These are phyloP conservation scores for Dryas alaskensis DNA, from an alignment of 306 rosid genomes.

Conservation along the genomic window DNA sequence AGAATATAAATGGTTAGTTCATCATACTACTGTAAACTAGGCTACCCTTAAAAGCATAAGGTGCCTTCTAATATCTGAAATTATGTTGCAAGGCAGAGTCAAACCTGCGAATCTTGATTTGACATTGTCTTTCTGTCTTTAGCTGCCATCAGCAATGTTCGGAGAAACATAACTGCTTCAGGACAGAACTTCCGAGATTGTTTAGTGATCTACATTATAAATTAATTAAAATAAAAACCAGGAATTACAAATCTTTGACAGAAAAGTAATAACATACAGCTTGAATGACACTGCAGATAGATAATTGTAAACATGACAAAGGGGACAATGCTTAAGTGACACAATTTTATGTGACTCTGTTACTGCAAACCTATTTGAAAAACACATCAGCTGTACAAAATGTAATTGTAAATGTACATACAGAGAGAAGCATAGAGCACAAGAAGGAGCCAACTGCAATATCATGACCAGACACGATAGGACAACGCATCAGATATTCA, in stretches of 20 bases:
- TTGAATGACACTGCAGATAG: background rate
- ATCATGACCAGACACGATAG: conserved; percentile 68
- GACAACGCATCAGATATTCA: conserved; percentile 89
- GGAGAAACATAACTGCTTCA: conserved; percentile 70
- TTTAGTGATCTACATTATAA: conserved; percentile 53
- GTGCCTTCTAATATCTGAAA: background rate
- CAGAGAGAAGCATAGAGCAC: conserved; percentile 82
- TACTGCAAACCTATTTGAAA: no score
- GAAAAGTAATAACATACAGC: conserved; percentile 2
- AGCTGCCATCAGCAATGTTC: conserved; percentile 51
- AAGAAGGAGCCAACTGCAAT: conserved; percentile 75
- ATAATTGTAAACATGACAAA: background rate
- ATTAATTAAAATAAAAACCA: conserved; percentile 25
- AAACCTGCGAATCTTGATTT: conserved; percentile 62
- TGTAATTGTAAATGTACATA: conserved; percentile 39
- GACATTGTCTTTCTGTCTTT: conserved; percentile 40
- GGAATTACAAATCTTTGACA: conserved; percentile 19
- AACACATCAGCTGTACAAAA: background rate
- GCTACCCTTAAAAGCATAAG: background rate
- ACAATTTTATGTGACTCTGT: no score
- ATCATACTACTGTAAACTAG: conserved; percentile 15
- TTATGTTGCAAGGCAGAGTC: conserved; percentile 18
- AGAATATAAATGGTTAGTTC: conserved; percentile 26
- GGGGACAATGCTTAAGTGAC: background rate
- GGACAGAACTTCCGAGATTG: conserved; percentile 84